Evolutionary conservation across 108 stramenopile genomes (phyloP).

Genomic region (Epithemia pelagica): DNA sequence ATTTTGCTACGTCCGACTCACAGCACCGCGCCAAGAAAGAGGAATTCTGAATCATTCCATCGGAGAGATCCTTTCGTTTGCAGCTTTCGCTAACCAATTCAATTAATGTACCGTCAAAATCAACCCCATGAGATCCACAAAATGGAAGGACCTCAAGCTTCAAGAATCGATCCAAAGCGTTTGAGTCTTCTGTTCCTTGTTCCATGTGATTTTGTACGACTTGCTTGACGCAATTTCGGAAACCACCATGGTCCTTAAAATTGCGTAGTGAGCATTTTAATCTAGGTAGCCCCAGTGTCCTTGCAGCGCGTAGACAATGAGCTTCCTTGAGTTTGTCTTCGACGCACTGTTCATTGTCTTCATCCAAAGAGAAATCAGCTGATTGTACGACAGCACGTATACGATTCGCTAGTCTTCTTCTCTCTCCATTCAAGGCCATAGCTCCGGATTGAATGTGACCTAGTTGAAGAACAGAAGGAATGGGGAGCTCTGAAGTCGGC

Average conservation of each 20-base stretch:
- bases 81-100: constrained; percentile 45
- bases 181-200: constrained; percentile 11
- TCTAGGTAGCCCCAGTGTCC: constrained; percentile 43
- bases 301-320: constrained; percentile 43
- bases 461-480: neutral
- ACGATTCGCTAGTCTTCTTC: constrained; percentile 21
- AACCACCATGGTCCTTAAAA: constrained; percentile 47
- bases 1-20: constrained; percentile 35
- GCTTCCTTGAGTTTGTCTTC: constrained; percentile 65
- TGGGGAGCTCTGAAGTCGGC: constrained; percentile 11
- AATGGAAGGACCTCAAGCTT: constrained; percentile 37
- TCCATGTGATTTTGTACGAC: constrained; percentile 65
- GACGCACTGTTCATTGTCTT: constrained; percentile 46
- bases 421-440: neutral
- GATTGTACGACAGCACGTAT: neutral
- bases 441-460: constrained; percentile 1
- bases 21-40: constrained; percentile 59
- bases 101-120: constrained; percentile 48
- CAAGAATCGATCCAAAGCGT: constrained; percentile 12
- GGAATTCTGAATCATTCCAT: constrained; percentile 27
- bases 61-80: constrained; percentile 41
- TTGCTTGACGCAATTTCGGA: constrained; percentile 48
- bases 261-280: constrained; percentile 21
- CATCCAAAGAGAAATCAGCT: constrained; percentile 5
- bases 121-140: constrained; percentile 31